Evolutionary conservation across 176 grass and related monocot species (phyloP).

Genomic region (Oryza glaberrima): DNA sequence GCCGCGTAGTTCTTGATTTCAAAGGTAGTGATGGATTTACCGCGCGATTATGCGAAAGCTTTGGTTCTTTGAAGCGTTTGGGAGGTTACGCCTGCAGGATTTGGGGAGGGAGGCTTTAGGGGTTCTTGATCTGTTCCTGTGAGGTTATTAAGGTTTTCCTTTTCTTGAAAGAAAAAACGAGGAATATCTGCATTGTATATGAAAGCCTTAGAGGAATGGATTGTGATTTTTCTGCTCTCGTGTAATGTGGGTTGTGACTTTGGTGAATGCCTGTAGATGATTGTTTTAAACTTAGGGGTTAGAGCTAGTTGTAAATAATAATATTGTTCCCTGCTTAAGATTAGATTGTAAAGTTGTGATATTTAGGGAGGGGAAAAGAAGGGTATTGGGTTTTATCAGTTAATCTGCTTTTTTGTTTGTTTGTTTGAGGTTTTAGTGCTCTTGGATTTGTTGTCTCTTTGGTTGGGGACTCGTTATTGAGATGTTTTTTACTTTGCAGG

Average conservation of each 20-base stretch:
- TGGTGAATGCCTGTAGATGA: background rate
- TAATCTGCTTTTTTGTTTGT: background rate
- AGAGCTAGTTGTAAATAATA: background rate
- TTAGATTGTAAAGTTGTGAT: background rate
- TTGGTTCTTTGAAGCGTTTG: background rate
- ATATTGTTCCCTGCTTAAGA: background rate
- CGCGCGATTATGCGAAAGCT: background rate
- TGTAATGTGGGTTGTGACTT: background rate
- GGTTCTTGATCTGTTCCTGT: conserved; percentile 1
- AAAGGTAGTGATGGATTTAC: background rate
- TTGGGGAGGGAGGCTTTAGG: background rate
- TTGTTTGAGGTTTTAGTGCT: background rate
- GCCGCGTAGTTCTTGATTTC: background rate
- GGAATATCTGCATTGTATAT: background rate
- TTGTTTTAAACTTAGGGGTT: background rate
- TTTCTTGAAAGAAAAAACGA: background rate
- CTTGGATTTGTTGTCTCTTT: background rate
- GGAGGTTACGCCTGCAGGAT: background rate
- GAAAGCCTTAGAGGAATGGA: background rate
- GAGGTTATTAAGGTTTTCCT: background rate
- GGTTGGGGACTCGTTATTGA: background rate
- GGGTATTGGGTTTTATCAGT: background rate
- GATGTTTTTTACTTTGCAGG: conserved; percentile 34
- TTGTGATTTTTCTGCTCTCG: background rate
- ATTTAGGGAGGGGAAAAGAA: background rate